Percentiles rank a stretch among this genome's conserved stretches.
Conservation (phyloP, 148 eudicot species). For the Rhododendron molle region DNA sequence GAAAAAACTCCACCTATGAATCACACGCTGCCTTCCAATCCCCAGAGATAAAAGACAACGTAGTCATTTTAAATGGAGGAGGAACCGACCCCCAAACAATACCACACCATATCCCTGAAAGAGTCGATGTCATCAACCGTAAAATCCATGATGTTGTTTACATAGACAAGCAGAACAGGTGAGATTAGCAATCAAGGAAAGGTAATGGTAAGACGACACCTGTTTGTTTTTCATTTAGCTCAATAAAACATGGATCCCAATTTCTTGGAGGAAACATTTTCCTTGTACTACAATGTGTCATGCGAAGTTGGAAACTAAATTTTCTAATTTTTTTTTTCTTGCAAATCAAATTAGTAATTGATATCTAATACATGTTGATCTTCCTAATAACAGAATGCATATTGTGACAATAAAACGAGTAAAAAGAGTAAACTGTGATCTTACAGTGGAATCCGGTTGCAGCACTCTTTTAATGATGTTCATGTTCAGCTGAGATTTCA, state of each 20-base stretch:
- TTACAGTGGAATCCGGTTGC: constrained; percentile 22
- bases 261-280: too few species aligned
- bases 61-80: background rate
- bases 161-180: background rate
- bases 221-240: too few species aligned
- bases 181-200: background rate
- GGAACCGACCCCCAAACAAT: background rate
- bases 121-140: background rate
- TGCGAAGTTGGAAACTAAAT: background rate
- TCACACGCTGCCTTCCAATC: background rate
- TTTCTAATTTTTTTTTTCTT: background rate
- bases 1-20: background rate
- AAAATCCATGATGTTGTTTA: background rate
- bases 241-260: too few species aligned
- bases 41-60: background rate
- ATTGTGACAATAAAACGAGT: background rate
- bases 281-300: background rate
- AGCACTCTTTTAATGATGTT: constrained; percentile 23
- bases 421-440: constrained; percentile 2
- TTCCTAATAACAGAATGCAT: background rate
- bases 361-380: background rate
- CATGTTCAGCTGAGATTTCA: constrained; percentile 29
- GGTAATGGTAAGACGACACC: too few species aligned
- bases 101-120: background rate
- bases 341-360: background rate